Evolutionary conservation across 345 rosid species (phyloP), one percentile per base, ranked within the genome.

Genomic region (Anastatica hierochuntica): DNA sequence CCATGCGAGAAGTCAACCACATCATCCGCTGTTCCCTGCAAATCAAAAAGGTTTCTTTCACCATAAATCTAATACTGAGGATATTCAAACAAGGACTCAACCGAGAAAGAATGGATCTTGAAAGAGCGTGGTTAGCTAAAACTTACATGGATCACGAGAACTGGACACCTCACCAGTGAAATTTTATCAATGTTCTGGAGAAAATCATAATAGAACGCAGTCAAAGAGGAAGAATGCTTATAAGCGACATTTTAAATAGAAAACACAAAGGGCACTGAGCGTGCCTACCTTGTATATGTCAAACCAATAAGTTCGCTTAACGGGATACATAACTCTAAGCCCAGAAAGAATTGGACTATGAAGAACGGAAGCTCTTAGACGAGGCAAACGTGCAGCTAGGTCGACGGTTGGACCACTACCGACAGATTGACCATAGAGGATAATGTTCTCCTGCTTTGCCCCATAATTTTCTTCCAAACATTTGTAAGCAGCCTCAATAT

Each of bases 391-490:
- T 29, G 81, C 62, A 66, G 98, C 92, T 59, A 90, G 60, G 49
- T 90, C 95, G 56, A 87, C 73, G 56, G 96, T 84, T 23, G 98
- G 96, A 17, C 98, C 98, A 56, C 96, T 90, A 34, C 96, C 96
- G 26, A 90, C 90, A 7, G 97, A 89, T 57, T 89, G 95, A 21
- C 97, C 97, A 37, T 90, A 90, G 60, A 90, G 76, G 61, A 90
- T 77, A 31, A 82, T 77, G 72, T 87, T 79, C 68, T 87, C 89
- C 72, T 90, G 81, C 72, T 80, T 84, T 11, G 71, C 83, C 31
- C 84, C 89, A 38, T 87, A 90, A 61, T 67, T 78, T 53, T 87
- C 85, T 44, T 69, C 79, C 45, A 87, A 85, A 58, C 87, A 90
- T 72, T 79, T 77, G 72, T 82, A 87, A 12, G 66, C 89, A 14